phyloP scores from a whole-genome alignment of 257 asterid species.

The Ophiorrhiza pumila region DNA sequence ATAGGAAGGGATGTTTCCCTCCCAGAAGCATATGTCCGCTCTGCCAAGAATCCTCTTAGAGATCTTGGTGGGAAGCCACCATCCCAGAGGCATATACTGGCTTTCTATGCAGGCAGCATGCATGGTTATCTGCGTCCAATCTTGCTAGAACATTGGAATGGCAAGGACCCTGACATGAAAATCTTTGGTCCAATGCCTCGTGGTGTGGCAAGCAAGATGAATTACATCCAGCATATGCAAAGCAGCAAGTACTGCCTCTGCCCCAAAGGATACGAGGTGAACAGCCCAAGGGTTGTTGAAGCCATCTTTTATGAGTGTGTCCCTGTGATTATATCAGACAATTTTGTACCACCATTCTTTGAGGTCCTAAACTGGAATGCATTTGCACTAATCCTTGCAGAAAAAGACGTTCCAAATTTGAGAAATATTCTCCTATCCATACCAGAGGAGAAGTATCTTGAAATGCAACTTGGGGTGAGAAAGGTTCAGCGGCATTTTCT shows the following conservation, averaged over 20 bases:
- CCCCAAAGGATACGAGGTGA: constrained; percentile 87
- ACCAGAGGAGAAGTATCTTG: constrained; percentile 51
- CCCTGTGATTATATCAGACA: constrained; percentile 81
- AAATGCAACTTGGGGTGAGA: constrained; percentile 65
- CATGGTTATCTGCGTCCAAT: constrained; percentile 85
- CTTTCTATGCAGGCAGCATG: constrained; percentile 77
- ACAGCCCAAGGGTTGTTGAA: constrained; percentile 90
- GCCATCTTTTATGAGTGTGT: constrained; percentile 88
- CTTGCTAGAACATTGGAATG: constrained; percentile 65
- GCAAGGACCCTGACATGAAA: constrained; percentile 64
- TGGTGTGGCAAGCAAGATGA: constrained; percentile 83
- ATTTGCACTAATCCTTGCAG: constrained; percentile 60
- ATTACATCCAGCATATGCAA: constrained; percentile 76
- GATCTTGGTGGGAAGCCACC: constrained; percentile 86
- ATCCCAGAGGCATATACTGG: constrained; percentile 57
- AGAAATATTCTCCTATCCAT: constrained; percentile 53
- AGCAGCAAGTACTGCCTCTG: constrained; percentile 86
- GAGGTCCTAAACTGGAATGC: constrained; percentile 78
- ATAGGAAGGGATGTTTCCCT: constrained; percentile 78
- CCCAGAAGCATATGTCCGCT: constrained; percentile 75
- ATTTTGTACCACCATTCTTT: constrained; percentile 87
- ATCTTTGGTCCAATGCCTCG: constrained; percentile 78
- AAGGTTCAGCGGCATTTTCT: constrained; percentile 74
- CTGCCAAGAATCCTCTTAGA: constrained; percentile 65
- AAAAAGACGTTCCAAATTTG: constrained; percentile 67